phyloP scores from a whole-genome alignment of 257 asterid species.

The Primulina tabacum region DNA sequence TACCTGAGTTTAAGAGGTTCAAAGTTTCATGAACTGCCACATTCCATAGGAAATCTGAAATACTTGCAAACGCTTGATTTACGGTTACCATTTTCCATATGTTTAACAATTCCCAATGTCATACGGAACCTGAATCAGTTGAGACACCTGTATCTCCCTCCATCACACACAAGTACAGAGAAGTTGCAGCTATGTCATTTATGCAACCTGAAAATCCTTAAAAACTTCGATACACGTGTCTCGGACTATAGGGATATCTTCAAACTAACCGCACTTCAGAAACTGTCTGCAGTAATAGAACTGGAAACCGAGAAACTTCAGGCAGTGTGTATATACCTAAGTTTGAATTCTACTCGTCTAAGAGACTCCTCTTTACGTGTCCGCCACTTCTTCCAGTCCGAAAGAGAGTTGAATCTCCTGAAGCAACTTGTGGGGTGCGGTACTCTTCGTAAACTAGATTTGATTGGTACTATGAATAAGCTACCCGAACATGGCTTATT shows the following conservation, averaged over 20 bases:
- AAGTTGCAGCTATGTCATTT: slow-evolving; percentile 39
- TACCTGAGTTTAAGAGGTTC: slow-evolving; percentile 48
- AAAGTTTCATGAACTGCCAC: slow-evolving; percentile 33
- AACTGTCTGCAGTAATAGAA: slow-evolving; percentile 37
- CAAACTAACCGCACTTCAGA: slow-evolving; percentile 41
- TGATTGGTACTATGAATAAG: slow-evolving; percentile 37
- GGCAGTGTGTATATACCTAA: slow-evolving; percentile 28
- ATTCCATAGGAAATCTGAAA: slow-evolving; percentile 43
- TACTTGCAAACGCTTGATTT: slow-evolving; percentile 45
- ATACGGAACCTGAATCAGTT: slow-evolving; percentile 41
- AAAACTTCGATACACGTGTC: slow-evolving; percentile 46
- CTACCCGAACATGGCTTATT: slow-evolving; percentile 37
- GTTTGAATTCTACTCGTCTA: slow-evolving; percentile 25
- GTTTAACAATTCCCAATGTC: slow-evolving; percentile 45
- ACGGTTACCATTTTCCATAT: slow-evolving; percentile 33
- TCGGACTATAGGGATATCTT: slow-evolving; percentile 43
- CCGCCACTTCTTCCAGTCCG: slow-evolving; percentile 39
- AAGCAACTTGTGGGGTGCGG: slow-evolving; percentile 32
- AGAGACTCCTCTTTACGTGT: slow-evolving; percentile 42
- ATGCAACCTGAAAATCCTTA: slow-evolving; percentile 39
- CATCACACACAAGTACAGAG: slow-evolving; percentile 32
- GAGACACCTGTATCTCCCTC: slow-evolving; percentile 56
- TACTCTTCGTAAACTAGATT: slow-evolving; percentile 49
- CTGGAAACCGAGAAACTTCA: slow-evolving; percentile 36
- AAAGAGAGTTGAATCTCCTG: slow-evolving; percentile 33